Conservation (phyloP, 768 basidiomycete species). For the Termitomyces sp. region DNA sequence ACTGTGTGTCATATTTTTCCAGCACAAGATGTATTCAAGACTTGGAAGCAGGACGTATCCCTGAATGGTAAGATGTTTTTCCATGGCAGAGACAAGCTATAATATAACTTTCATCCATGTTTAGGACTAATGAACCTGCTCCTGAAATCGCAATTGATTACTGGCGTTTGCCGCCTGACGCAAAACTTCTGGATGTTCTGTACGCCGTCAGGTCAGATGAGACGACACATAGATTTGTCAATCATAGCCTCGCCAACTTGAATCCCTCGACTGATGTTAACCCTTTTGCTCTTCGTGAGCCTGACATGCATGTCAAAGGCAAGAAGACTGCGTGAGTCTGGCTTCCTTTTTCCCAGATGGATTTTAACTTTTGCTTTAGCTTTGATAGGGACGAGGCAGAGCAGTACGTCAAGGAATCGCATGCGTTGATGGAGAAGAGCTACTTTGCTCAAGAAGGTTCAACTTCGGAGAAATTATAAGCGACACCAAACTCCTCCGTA, state of each 20-base stretch:
- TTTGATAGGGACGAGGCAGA: conserved; percentile 67
- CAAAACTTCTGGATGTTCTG: conserved; percentile 82
- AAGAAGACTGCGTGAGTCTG: conserved; percentile 58
- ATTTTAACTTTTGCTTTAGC: conserved; percentile 27
- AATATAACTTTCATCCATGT: neutral
- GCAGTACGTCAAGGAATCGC: conserved; percentile 57
- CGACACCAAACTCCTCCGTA: neutral
- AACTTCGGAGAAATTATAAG: conserved; percentile 4
- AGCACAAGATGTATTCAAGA: conserved; percentile 83
- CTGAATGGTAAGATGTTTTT: conserved; percentile 59
- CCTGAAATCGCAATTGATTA: conserved; percentile 93
- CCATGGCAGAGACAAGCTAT: neutral
- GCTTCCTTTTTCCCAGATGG: neutral
- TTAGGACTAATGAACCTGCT: conserved; percentile 62
- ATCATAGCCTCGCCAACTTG: conserved; percentile 91
- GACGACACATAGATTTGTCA: conserved; percentile 90
- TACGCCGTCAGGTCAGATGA: conserved; percentile 94
- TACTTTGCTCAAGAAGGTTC: neutral
- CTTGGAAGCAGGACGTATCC: conserved; percentile 73
- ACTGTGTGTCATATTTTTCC: conserved; percentile 1
- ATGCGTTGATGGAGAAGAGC: conserved; percentile 39
- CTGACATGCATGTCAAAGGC: conserved; percentile 82
- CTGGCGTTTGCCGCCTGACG: conserved; percentile 73
- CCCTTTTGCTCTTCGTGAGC: conserved; percentile 85
- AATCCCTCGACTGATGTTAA: conserved; percentile 74